Evolutionary conservation across 2,329 filamentous ascomycete genomes (phyloP), one percentile per base, ranked within the genome.

Genomic region (Aspergillus ochraceus): DNA sequence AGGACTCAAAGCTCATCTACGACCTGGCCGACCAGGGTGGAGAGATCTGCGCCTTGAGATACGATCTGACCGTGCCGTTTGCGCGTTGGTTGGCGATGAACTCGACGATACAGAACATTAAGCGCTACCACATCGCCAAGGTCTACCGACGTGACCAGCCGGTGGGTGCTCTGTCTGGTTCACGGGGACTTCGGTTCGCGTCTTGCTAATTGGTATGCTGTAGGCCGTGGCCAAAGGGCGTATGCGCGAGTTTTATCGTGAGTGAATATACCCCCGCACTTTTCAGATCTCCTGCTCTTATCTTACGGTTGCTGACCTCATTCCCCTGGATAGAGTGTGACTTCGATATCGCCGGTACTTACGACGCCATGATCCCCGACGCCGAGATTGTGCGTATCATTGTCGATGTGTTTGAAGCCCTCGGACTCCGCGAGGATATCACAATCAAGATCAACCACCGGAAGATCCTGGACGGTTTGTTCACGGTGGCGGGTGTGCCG

Each of bases 381-480:
- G 90, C 92, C 42, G 93, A 97, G 79, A 89, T 97, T 60, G 79
- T 98, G 68, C 85, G 90, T 59, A 92, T 97, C 66, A 86, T 91
- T 53, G 88, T 86, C 68, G 92, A 97, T 74, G 90, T 96, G 46
- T 96, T 97, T 70, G 86, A 94, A 67, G 86, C 85, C 52, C 81
- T 97, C 39, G 89, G 88, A 20, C 92, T 89, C 87, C 81, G 87
- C 53, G 86, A 86, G 39, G 83, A 84, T 49, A 91, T 91, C 74
- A 93, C 90, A 2, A 95, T 97, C 79, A 97, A 97, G 81, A 83
- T 97, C 72, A 98, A 97, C 80, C 92, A 97, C 85, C 86, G 94
- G 67, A 94, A 96, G 79, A 94, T 97, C 52, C 83, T 98, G 17
- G 93, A 97, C 70, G 94, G 93, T 59, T 85, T 97, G 66, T 97